These are phyloP conservation scores for Deuterostichococcus epilithicus DNA, from an alignment of 139 green algal genomes.

Conservation along the genomic window DNA sequence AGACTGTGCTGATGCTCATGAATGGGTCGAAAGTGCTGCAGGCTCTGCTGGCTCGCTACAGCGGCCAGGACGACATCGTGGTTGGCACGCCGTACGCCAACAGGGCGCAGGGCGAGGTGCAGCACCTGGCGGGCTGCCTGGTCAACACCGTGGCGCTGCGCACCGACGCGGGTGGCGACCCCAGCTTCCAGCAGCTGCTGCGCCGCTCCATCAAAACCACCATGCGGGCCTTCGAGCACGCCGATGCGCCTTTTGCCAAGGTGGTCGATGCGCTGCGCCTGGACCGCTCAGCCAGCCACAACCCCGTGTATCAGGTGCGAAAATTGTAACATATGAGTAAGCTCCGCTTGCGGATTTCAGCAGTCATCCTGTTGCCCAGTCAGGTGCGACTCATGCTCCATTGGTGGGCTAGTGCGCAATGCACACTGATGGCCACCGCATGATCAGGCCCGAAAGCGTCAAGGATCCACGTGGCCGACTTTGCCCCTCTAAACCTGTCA, in stretches of 20 bases:
- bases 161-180: background rate
- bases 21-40: too few relatives aligned
- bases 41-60: background rate
- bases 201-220: background rate
- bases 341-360: too few relatives aligned
- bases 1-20: too few relatives aligned
- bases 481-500: too few relatives aligned
- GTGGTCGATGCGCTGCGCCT: background rate
- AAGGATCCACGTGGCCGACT: too few relatives aligned
- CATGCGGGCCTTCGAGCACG: background rate
- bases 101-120: background rate
- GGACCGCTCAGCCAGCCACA: background rate
- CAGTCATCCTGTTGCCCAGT: too few relatives aligned
- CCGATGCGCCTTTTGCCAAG: background rate
- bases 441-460: too few relatives aligned
- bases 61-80: conserved; percentile 2
- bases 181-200: background rate
- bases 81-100: conserved; percentile 1
- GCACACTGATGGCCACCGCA: too few relatives aligned
- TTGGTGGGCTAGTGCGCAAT: background rate
- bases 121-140: conserved; percentile 13
- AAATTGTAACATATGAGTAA: background rate
- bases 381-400: background rate
- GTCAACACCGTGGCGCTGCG: conserved; percentile 6
- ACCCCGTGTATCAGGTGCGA: background rate